A percentile compares a stretch with the other conserved stretches of the same genome.
Conservation (phyloP, 768 basidiomycete genomes). For the Clitopilus passeckerianus region DNA sequence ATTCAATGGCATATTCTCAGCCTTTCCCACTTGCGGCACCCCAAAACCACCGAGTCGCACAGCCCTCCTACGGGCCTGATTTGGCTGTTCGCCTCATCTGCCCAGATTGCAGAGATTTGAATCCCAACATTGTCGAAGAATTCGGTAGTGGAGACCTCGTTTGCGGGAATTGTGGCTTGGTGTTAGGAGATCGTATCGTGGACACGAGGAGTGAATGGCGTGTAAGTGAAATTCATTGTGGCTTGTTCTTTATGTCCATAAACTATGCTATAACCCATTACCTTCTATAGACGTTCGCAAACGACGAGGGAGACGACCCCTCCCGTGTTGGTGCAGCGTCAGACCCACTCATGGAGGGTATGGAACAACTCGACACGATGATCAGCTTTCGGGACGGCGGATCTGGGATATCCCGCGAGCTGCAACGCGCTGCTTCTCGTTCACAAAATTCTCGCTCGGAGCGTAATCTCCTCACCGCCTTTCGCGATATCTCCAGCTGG, state of each 20-base stretch:
- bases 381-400: constrained; percentile 96
- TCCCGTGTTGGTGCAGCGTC: constrained; percentile 98
- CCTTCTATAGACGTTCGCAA: constrained; percentile 83
- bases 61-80: constrained; percentile 72
- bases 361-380: constrained; percentile 91
- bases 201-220: constrained; percentile 99
- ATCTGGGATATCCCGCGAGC: constrained; percentile 84
- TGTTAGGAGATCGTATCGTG: constrained; percentile 93
- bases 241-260: constrained; percentile 4
- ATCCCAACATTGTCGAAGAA: constrained; percentile 94
- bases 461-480: constrained; percentile 82
- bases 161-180: constrained; percentile 88
- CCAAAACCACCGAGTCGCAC: constrained; percentile 39
- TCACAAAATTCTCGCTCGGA: constrained; percentile 76
- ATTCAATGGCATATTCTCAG: constrained; percentile 62
- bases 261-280: constrained; percentile 10
- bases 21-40: constrained; percentile 76
- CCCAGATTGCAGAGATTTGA: constrained; percentile 91
- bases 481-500: constrained; percentile 88
- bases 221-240: constrained; percentile 46
- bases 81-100: constrained; percentile 88
- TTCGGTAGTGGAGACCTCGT: constrained; percentile 98
- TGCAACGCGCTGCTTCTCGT: constrained; percentile 88
- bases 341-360: constrained; percentile 90
- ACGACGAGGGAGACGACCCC: constrained; percentile 98